Base-by-base conservation (phyloP, 2,329 filamentous ascomycete genomes). In the Calonectria henricotiae region DNA sequence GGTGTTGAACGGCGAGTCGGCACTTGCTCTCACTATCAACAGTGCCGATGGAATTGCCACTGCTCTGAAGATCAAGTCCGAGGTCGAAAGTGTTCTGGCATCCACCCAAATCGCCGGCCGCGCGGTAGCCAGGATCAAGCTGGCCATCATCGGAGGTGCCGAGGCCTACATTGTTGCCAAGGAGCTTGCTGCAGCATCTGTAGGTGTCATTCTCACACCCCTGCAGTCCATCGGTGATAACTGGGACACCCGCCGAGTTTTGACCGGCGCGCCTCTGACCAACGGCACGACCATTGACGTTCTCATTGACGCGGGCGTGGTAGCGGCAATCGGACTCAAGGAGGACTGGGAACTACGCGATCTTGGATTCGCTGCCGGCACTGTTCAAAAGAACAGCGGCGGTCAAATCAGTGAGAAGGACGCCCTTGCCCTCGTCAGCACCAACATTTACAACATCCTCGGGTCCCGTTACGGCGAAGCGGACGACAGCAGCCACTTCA, bases 271-370 rank as follows among this genome's bases (percentile, higher is more conserved):
- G 5, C 91, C 91, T 1, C 83, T 93, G 0, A 91, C 90, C 0
- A 91, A 92, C 74, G 90, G 90, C 30, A 92, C 91, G 0, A 86
- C 86, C 0, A 82, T 91, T 5, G 89, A 92, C 71, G 79, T 76
- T 13, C 84, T 93, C 1, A 73, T 91, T 0, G 85, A 86, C 8
- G 90, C 90, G 0, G 90, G 90, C 2, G 90, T 92, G 0, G 77
- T 82, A 3, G 84, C 88, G 0, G 91, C 86, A 0, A 85, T 92
- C 27, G 89, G 90, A 0, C 84, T 91, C 5, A 84, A 87, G 47
- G 89, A 92, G 77, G 89, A 91, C 74, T 92, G 89, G 89, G 77
- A 89, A 62, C 85, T 91, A 4, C 84, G 90, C 35, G 89, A 92
- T 71, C 75, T 93, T 71, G 87, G 85, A 0, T 81, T 92, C 66